Evolutionary conservation across 106 monocot genomes (phyloP).

Genomic region (Dendrobium officinale): DNA sequence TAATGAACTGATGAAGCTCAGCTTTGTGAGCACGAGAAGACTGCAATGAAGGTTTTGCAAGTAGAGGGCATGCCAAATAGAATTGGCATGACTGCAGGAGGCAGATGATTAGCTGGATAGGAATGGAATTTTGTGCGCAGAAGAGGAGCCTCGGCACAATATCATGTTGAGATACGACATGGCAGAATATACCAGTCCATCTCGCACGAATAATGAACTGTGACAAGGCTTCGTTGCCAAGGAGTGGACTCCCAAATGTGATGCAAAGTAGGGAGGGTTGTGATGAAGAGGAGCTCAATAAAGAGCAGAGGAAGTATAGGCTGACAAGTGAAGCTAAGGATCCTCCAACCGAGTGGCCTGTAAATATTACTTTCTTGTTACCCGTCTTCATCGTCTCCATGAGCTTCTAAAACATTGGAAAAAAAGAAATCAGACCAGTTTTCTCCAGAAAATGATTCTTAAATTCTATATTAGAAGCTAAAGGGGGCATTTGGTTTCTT

Average conservation of each 20-base stretch:
- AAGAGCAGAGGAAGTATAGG: slow-evolving; percentile 39
- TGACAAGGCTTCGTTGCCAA: slow-evolving; percentile 39
- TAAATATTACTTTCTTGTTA: slow-evolving; percentile 35
- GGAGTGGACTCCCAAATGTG: slow-evolving; percentile 45
- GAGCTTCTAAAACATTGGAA: slow-evolving; percentile 7
- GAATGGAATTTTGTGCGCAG: slow-evolving; percentile 23
- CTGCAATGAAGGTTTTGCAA: too few species aligned
- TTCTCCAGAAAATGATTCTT: too few species aligned
- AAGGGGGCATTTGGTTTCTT: neutral
- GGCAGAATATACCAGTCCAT: slow-evolving; percentile 49
- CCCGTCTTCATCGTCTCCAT: slow-evolving; percentile 18
- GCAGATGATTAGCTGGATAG: slow-evolving; percentile 10
- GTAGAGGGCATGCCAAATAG: neutral
- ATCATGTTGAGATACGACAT: slow-evolving; percentile 40
- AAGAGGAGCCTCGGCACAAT: slow-evolving; percentile 54
- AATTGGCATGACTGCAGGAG: slow-evolving; percentile 20
- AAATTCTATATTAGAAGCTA: too few species aligned
- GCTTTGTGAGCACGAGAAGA: slow-evolving; percentile 7
- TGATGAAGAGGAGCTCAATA: slow-evolving; percentile 10
- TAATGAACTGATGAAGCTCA: slow-evolving; percentile 13
- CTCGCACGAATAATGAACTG: slow-evolving; percentile 35
- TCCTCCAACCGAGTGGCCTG: slow-evolving; percentile 46
- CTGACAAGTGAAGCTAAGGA: slow-evolving; percentile 39
- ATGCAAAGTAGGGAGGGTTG: slow-evolving; percentile 34
- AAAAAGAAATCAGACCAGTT: neutral